These are phyloP conservation scores for Monascus ruber DNA, from an alignment of 2,329 filamentous ascomycete species.

Conservation along the genomic window DNA sequence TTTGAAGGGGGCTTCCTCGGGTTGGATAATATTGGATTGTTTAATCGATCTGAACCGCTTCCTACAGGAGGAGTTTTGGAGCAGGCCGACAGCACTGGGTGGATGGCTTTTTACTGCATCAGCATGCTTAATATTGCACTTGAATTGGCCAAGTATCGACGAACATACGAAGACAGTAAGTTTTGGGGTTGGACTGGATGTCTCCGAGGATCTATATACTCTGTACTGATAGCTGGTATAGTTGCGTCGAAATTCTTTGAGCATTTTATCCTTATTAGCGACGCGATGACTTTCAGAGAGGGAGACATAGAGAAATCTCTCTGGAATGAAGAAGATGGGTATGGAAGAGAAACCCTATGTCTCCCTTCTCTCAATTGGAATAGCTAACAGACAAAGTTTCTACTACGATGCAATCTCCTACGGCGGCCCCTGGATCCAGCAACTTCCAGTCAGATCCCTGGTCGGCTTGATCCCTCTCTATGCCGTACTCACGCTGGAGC, in stretches of 20 bases:
- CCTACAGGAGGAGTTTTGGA: slow-evolving; percentile 89
- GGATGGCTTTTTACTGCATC: slow-evolving; percentile 97
- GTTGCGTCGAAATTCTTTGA: slow-evolving; percentile 98
- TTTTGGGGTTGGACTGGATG: neutral
- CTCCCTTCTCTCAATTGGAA: neutral
- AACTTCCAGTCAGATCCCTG: slow-evolving; percentile 81
- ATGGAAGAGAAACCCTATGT: slow-evolving; percentile 1
- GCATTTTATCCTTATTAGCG: slow-evolving; percentile 94
- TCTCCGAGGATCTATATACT: too few relatives aligned
- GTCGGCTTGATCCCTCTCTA: slow-evolving; percentile 91
- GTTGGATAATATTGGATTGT: slow-evolving; percentile 91
- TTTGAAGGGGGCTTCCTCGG: slow-evolving; percentile 95
- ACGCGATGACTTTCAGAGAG: slow-evolving; percentile 83
- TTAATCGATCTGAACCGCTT: slow-evolving; percentile 90
- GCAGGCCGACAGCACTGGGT: slow-evolving; percentile 93
- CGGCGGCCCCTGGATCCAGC: slow-evolving; percentile 85
- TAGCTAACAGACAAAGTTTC: slow-evolving; percentile 45
- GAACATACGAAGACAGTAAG: slow-evolving; percentile 76
- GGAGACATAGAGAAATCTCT: slow-evolving; percentile 66
- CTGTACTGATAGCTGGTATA: slow-evolving; percentile 6
- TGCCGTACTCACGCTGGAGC: slow-evolving; percentile 82
- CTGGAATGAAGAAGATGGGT: slow-evolving; percentile 86
- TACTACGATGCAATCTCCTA: slow-evolving; percentile 98
- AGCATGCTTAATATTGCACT: slow-evolving; percentile 96
- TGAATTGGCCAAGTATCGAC: slow-evolving; percentile 86